Percentiles rank a stretch among this genome's conserved stretches.
Evolutionary conservation across 2,329 filamentous ascomycete species (phyloP).

Genomic region (Neofusicoccum sp.): DNA sequence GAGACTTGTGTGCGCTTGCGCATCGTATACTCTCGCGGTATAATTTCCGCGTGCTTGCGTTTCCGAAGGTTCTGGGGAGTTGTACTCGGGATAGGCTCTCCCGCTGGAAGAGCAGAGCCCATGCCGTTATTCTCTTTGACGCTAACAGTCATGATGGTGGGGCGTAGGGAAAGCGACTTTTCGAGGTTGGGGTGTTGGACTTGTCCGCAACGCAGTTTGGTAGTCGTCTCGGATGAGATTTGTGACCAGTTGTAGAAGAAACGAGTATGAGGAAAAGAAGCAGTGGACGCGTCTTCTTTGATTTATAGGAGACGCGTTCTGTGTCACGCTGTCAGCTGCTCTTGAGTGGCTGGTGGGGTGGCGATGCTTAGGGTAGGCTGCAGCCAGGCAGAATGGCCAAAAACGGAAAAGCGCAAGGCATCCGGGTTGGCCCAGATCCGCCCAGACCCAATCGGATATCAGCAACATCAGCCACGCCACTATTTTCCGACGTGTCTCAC

Average conservation of each 20-base stretch:
- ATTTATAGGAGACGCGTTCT: background rate
- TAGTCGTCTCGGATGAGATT: too few relatives aligned
- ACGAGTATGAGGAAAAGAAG: background rate
- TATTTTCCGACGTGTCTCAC: too few relatives aligned
- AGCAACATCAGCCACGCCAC: too few relatives aligned
- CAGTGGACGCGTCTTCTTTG: background rate
- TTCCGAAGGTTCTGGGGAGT: background rate
- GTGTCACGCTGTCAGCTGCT: background rate
- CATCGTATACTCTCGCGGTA: background rate
- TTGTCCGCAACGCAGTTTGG: too few relatives aligned
- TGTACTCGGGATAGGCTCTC: background rate
- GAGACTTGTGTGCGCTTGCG: background rate
- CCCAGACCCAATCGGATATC: too few relatives aligned
- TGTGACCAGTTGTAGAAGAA: background rate
- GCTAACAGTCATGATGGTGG: too few relatives aligned
- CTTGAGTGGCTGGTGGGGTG: background rate
- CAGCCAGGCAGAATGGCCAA: background rate
- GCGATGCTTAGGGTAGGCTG: background rate
- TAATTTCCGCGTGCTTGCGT: background rate
- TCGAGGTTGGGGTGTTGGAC: too few relatives aligned
- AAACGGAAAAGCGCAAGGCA: slow-evolving; percentile 5
- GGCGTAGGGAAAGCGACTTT: too few relatives aligned
- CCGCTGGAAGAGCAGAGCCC: background rate
- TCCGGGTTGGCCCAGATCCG: background rate
- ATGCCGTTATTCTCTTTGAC: too few relatives aligned